These are phyloP conservation scores for Phenoliferia sp. DNA, from an alignment of 1,284 basidiomycete species.

Conservation along the genomic window DNA sequence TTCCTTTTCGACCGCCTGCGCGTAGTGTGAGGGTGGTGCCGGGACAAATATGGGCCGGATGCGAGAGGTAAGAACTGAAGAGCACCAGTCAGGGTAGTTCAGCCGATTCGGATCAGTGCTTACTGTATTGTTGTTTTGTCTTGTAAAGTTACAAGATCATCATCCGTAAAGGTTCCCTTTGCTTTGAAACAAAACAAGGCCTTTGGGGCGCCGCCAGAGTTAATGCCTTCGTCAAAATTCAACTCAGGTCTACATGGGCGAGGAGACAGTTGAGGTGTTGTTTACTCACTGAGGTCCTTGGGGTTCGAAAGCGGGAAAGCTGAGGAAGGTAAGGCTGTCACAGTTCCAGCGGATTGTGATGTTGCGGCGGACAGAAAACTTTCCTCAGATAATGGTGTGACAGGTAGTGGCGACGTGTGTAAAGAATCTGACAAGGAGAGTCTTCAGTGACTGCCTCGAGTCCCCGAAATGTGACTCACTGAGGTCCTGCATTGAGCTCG, in stretches of 20 bases:
- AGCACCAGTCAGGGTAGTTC: not conserved
- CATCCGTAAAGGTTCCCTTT: not conserved
- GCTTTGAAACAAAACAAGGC: not conserved
- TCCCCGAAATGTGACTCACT: too few species aligned
- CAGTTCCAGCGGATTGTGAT: too few species aligned
- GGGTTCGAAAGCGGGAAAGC: too few species aligned
- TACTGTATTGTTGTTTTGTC: not conserved
- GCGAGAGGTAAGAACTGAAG: not conserved
- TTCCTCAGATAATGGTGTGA: too few species aligned
- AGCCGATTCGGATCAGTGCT: not conserved
- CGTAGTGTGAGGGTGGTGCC: not conserved
- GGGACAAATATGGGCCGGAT: not conserved
- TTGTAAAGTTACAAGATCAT: not conserved
- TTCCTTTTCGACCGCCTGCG: not conserved
- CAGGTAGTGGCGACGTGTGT: too few species aligned
- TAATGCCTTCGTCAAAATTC: not conserved
- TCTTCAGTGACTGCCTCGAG: too few species aligned
- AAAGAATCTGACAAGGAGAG: too few species aligned
- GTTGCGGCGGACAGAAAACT: too few species aligned
- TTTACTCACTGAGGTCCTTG: too few species aligned
- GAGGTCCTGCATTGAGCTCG: too few species aligned
- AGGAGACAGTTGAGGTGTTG: too few species aligned
- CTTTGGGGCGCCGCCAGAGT: not conserved
- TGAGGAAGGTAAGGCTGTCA: too few species aligned
- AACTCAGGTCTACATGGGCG: not conserved